Evolutionary conservation across 2,329 filamentous ascomycete genomes (phyloP), one percentile per base, ranked within the genome.

Genomic region (Xenoacremonium recifei): DNA sequence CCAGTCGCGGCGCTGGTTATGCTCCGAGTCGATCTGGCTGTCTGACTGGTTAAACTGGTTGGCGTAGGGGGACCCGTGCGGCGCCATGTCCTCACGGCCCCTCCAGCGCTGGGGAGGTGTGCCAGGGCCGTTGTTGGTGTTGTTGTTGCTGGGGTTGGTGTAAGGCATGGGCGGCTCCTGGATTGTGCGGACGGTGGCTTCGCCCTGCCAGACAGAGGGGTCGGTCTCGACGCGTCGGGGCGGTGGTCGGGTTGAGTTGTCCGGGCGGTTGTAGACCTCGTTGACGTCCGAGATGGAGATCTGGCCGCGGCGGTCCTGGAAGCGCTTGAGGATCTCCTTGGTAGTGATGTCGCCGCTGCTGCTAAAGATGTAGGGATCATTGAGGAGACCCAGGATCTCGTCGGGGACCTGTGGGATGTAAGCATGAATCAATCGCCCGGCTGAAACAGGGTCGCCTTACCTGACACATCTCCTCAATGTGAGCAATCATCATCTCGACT

Each of bases 401-500:
- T 95, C 89, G 1, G 93, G 93, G 35, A 99, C 90, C 93, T 97
- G 4, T 18, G 3, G 10, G 32, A 46, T 16, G 40, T 61, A 38
- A 64, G 49, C 17, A 43, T 25, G 7, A 21, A 5, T 11, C 10
- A 10, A 13, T 12, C n/a, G n/a, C n/a, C n/a, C 18, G 6, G 13
- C n/a, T 21, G 3, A 7, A 73, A 3, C 4, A 27, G 19, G 6
- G 7, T 13, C 31, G 23, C 13, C 86, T 70, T 79, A 96, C 93
- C 81, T 96, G 85, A 63, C 91, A 97, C 84, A 99, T 96, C 64
- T 89, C 85, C 65, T 97, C 93, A 54, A 96, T 96, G 63, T 87
- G 89, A 56, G 87, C 84, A 57, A 99, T 96, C 53, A 99, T 75
- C 47, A 86, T 84, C 63, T 95, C 87, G 19, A 99, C 89, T 13